Conservation (phyloP, 345 rosid genomes). For the Geranium brycei region DNA sequence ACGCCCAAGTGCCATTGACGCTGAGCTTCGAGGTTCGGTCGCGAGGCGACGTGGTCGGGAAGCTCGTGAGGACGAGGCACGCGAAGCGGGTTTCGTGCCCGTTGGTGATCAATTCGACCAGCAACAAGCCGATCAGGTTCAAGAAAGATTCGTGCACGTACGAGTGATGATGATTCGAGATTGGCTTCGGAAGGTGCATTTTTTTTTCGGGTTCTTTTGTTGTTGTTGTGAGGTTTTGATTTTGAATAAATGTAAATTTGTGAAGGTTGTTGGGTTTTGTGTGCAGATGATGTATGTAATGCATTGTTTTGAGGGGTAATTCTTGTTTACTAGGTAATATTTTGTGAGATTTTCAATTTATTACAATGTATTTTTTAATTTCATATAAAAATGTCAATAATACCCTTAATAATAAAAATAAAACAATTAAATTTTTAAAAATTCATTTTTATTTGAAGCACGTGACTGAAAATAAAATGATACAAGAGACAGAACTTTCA, state of each 20-base stretch:
- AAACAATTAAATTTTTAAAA: too few relatives aligned
- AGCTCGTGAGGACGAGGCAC: slow-evolving; percentile 58
- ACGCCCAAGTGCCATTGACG: slow-evolving; percentile 31
- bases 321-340: too few relatives aligned
- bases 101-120: slow-evolving; percentile 40
- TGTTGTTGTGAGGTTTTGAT: neutral
- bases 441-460: too few relatives aligned
- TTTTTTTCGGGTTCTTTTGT: neutral
- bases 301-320: too few relatives aligned
- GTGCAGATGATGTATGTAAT: too few relatives aligned
- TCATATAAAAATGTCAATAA: too few relatives aligned
- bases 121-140: slow-evolving; percentile 43
- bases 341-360: too few relatives aligned
- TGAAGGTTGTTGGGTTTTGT: neutral
- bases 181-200: too few relatives aligned
- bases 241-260: neutral
- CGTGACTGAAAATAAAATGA: too few relatives aligned
- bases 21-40: slow-evolving; percentile 46
- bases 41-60: slow-evolving; percentile 69
- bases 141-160: slow-evolving; percentile 33
- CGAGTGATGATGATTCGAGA: slow-evolving; percentile 6
- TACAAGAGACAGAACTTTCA: too few relatives aligned
- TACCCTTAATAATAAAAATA: too few relatives aligned
- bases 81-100: slow-evolving; percentile 41
- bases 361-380: too few relatives aligned